phyloP scores from a whole-genome alignment of 257 asterid genomes.

The Nicotiana tabacum region DNA sequence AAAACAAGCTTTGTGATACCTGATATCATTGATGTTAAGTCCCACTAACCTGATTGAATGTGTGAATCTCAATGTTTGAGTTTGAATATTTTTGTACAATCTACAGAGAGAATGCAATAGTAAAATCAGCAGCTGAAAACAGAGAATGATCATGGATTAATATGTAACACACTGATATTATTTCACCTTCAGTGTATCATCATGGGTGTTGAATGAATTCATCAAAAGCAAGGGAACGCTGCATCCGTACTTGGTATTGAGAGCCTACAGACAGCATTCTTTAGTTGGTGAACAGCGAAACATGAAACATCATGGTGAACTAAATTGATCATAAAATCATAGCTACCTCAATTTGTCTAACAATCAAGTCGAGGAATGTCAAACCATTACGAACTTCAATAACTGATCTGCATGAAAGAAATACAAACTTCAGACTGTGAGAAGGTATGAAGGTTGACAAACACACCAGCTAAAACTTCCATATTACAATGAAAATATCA shows the following conservation, averaged over 20 bases:
- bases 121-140: conserved; percentile 18
- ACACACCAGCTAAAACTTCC: not conserved
- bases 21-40: not conserved
- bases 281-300: not conserved
- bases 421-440: conserved; percentile 13
- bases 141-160: not conserved
- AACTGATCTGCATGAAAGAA: conserved; percentile 64
- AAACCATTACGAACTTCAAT: conserved; percentile 96
- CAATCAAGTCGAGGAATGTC: conserved; percentile 97
- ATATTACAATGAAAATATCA: not conserved
- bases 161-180: not conserved
- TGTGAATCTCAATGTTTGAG: conserved; percentile 76
- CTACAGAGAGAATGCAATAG: conserved; percentile 33
- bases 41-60: conserved; percentile 80
- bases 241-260: conserved; percentile 83
- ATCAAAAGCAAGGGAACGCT: conserved; percentile 87
- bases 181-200: conserved; percentile 85
- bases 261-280: conserved; percentile 47
- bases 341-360: conserved; percentile 91
- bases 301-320: not conserved
- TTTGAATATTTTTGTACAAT: conserved; percentile 78
- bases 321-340: not conserved
- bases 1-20: not conserved
- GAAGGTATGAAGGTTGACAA: conserved; percentile 7
- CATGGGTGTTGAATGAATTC: conserved; percentile 99